Evolutionary conservation across 2,329 filamentous ascomycete species (phyloP).

Genomic region (Microdochium paspali): DNA sequence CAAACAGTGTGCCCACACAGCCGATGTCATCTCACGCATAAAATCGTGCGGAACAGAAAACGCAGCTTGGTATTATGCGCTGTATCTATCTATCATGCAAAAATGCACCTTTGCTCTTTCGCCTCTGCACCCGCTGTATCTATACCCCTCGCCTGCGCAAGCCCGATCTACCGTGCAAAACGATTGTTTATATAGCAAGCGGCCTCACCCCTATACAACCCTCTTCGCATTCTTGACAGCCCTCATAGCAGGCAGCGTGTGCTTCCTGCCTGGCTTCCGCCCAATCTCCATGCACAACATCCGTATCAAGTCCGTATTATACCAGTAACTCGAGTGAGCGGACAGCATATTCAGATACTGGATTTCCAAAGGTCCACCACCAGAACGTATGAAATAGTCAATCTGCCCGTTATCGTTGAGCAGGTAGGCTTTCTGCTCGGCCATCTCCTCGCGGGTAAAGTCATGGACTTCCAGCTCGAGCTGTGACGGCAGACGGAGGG

Average conservation of each 20-base stretch:
- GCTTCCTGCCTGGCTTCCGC: constrained; percentile 55
- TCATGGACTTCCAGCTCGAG: constrained; percentile 95
- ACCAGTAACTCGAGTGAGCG: constrained; percentile 93
- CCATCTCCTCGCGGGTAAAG: constrained; percentile 84
- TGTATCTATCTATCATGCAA: too few relatives aligned
- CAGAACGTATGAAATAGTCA: constrained; percentile 78
- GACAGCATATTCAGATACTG: constrained; percentile 97
- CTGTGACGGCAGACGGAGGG: constrained; percentile 46
- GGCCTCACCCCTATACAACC: neutral
- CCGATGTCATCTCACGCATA: too few relatives aligned
- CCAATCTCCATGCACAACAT: constrained; percentile 86
- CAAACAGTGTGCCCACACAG: too few relatives aligned
- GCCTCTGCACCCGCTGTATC: too few relatives aligned
- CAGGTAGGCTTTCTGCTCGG: constrained; percentile 76
- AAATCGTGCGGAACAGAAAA: too few relatives aligned
- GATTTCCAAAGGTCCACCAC: constrained; percentile 81
- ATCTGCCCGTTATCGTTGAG: constrained; percentile 97
- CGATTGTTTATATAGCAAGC: neutral
- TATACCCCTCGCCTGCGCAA: too few relatives aligned
- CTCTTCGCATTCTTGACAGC: constrained; percentile 44
- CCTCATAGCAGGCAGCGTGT: constrained; percentile 47
- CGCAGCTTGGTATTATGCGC: too few relatives aligned
- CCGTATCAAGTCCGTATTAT: constrained; percentile 75
- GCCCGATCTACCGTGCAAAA: too few relatives aligned
- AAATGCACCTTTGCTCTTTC: too few relatives aligned